Evolutionary conservation across 257 asterid genomes (phyloP).

Genomic region (Linaria vulgaris): DNA sequence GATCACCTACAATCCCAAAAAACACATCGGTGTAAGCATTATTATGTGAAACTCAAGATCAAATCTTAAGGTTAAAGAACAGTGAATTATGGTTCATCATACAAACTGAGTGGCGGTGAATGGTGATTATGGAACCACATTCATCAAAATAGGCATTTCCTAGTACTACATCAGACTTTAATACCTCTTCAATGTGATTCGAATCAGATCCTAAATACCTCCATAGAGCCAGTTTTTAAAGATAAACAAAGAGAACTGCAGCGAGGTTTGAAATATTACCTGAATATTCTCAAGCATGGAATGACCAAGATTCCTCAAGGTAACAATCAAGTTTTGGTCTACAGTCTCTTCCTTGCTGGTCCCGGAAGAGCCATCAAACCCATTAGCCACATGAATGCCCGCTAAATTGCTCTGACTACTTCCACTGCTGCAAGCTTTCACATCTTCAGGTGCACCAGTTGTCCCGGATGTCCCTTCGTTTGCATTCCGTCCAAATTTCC

Average conservation of each 20-base stretch:
- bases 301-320: conserved; percentile 51
- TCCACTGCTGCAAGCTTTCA: conserved; percentile 24
- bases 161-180: not conserved
- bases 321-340: conserved; percentile 41
- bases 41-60: not conserved
- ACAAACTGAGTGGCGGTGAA: too few relatives aligned
- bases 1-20: conserved; percentile 54
- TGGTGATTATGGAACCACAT: too few relatives aligned
- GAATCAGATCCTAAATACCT: too few relatives aligned
- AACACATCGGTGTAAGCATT: conserved; percentile 15
- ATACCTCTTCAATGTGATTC: not conserved
- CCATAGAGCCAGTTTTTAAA: not conserved
- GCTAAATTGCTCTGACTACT: conserved; percentile 24
- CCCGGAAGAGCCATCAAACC: conserved; percentile 25
- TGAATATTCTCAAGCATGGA: conserved; percentile 54
- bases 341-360: conserved; percentile 40
- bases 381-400: conserved; percentile 21
- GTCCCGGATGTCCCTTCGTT: conserved; percentile 31
- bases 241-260: not conserved
- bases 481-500: conserved; percentile 42
- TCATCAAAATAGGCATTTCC: not conserved
- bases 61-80: not conserved
- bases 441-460: conserved; percentile 30
- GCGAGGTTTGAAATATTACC: conserved; percentile 32
- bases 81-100: too few relatives aligned